Evolutionary conservation across 2,329 filamentous ascomycete species (phyloP).

Genomic region (Alternaria dauci): DNA sequence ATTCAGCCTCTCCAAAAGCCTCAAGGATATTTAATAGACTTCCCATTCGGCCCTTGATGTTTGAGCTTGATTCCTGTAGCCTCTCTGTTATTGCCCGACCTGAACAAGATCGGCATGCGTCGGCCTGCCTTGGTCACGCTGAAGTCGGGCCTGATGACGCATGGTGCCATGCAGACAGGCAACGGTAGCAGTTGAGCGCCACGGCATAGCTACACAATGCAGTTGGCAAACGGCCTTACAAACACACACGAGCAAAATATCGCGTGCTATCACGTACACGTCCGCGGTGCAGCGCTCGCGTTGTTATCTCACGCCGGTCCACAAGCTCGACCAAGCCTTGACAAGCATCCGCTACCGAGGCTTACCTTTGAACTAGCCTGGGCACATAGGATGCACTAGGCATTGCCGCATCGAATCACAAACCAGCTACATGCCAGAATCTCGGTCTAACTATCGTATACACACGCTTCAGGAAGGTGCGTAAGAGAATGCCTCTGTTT

Average conservation of each 20-base stretch:
- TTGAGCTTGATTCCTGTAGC: background rate
- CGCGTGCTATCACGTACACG: background rate
- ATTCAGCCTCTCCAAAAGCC: background rate
- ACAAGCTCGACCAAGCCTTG: slow-evolving; percentile 24
- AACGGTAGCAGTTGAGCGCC: background rate
- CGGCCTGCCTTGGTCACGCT: background rate
- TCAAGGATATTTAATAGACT: background rate
- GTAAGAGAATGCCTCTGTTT: background rate
- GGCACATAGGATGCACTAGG: slow-evolving; percentile 7
- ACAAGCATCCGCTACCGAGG: slow-evolving; percentile 28
- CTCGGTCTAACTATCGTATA: slow-evolving; percentile 3
- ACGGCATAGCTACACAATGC: background rate
- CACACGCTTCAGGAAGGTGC: slow-evolving; percentile 26
- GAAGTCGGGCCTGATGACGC: background rate
- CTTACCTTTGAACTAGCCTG: slow-evolving; percentile 15
- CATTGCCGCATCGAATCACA: slow-evolving; percentile 12
- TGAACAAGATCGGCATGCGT: background rate
- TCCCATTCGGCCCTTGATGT: background rate
- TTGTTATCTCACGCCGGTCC: background rate
- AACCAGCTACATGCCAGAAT: background rate
- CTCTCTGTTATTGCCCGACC: background rate
- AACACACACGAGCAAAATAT: background rate
- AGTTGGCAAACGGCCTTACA: background rate
- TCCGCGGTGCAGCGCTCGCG: background rate
- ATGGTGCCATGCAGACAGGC: background rate